Evolutionary conservation across 768 basidiomycete species (phyloP).

Genomic region (Filobasidium floriforme): DNA sequence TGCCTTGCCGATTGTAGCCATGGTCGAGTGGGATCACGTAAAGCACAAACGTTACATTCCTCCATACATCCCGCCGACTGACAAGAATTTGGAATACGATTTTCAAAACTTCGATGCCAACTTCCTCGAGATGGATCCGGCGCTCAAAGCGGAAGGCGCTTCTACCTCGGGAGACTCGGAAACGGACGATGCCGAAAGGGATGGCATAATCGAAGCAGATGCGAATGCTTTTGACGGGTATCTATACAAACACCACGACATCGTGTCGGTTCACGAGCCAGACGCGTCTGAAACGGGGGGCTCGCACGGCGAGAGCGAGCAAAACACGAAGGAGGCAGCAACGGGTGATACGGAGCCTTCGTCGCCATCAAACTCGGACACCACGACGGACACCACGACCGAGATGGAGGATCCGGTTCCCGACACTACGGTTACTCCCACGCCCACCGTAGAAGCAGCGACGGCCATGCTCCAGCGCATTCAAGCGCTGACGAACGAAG

Average conservation of each 20-base stretch:
- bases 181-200: constrained; percentile 30
- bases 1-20: constrained; percentile 19
- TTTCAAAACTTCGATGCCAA: constrained; percentile 96
- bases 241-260: constrained; percentile 4
- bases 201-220: not conserved
- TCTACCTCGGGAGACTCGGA: constrained; percentile 54
- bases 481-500: constrained; percentile 10
- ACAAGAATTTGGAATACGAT: constrained; percentile 84
- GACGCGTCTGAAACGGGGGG: not conserved
- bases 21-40: constrained; percentile 22
- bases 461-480: constrained; percentile 13
- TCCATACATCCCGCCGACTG: constrained; percentile 86
- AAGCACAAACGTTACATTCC: constrained; percentile 63
- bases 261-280: constrained; percentile 9
- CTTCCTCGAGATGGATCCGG: constrained; percentile 91
- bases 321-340: not conserved
- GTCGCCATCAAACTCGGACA: not conserved
- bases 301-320: not conserved
- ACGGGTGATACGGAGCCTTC: not conserved
- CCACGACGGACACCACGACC: not conserved
- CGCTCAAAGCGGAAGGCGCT: constrained; percentile 54
- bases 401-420: not conserved
- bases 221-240: constrained; percentile 15
- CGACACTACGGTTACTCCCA: not conserved
- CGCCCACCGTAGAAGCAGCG: constrained; percentile 3